Base-by-base conservation (phyloP, 2,329 filamentous ascomycete genomes). In the Fusarium agapanthi region DNA sequence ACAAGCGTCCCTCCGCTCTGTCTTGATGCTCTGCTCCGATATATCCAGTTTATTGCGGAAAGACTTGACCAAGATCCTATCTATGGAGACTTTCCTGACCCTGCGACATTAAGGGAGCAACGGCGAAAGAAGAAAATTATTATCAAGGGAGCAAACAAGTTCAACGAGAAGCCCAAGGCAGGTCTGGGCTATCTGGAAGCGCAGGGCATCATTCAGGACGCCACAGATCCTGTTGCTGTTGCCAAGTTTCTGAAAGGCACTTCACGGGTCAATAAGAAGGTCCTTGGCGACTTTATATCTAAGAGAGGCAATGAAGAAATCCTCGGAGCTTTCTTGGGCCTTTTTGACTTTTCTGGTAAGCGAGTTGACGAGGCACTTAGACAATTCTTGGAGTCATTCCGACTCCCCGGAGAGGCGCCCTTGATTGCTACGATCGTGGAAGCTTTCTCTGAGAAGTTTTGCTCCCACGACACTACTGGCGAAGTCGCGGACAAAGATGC, bases 1-100 rank as follows among this genome's bases (percentile, higher is more conserved):
- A 98, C 95, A 10, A 99, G 97, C 79, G 97, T 99, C 3, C 96
- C 96, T 22, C 96, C 96, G 2, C 85, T 99, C 6, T 99, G 96
- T 77, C 86, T 99, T 28, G 96, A 99, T 83, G 95, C 96, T 15
- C 86, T 99, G 16, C 86, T 99, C 30, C 92, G 94, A 22, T 98
- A 95, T 77, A 90, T 99, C 38, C 95, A 98, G 78, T 97, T 94
- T 73, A 92, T 99, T 73, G 93, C 94, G 2, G 95, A 97, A 79
- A 89, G 96, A 61, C 84, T 98, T 24, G 89, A 97, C 56, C 89
- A 96, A 59, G 85, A 89, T 32, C 90, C 93, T 1, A 80, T 84
- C 5, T 84, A 83, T 16, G 90, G 92, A 59, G 90, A 90, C 2
- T 90, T 92, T 73, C 93, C 93, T 1, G 89, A 93, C 60, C 86